A percentile compares a stretch with the other conserved stretches of the same genome.
phyloP scores from a whole-genome alignment of 345 rosid genomes.

The Angophora floribunda region DNA sequence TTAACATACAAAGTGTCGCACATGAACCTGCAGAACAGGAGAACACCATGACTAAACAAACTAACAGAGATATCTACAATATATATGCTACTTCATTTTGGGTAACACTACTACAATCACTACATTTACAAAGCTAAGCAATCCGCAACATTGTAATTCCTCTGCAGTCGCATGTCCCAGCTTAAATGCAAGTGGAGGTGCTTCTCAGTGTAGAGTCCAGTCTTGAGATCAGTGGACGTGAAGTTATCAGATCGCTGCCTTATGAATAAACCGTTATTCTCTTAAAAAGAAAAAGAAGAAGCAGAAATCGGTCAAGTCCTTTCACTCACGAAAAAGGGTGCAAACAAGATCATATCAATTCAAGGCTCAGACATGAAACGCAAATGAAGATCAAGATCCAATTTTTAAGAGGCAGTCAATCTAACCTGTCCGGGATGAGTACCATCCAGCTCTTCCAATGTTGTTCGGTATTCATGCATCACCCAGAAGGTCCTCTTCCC shows the following conservation, averaged over 20 bases:
- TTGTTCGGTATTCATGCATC: constrained; percentile 88
- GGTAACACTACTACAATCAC: neutral
- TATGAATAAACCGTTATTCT: neutral
- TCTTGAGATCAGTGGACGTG: neutral
- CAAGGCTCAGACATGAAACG: neutral
- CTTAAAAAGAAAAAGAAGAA: neutral
- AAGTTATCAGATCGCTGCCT: neutral
- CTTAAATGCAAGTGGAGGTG: neutral
- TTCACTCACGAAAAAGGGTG: neutral
- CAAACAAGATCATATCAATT: neutral
- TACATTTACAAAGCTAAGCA: neutral
- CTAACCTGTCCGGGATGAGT: constrained; percentile 82
- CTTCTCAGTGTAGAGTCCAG: neutral
- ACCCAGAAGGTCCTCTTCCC: constrained; percentile 79
- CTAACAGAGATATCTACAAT: neutral
- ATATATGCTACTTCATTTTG: neutral
- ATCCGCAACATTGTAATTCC: neutral
- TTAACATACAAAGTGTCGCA: neutral
- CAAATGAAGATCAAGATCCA: neutral
- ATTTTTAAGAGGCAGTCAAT: neutral
- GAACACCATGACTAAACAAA: neutral
- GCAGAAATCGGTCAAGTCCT: neutral
- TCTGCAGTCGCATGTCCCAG: neutral
- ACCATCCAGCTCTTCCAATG: constrained; percentile 54
- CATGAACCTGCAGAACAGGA: neutral